phyloP scores from a whole-genome alignment of 2,329 filamentous ascomycete species.

The Cladophialophora psammophila region DNA sequence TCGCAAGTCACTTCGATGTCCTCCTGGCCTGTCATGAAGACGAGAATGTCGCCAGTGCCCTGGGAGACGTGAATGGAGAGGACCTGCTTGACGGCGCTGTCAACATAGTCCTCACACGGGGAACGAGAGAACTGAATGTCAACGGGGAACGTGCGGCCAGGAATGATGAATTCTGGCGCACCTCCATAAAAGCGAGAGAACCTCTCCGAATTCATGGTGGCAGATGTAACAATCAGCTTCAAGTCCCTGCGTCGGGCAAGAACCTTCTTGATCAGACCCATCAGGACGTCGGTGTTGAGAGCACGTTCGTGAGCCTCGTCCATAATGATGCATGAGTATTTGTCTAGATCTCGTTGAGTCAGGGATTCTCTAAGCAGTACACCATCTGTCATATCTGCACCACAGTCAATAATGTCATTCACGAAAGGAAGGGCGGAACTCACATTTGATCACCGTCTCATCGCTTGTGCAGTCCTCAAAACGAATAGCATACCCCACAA shows the following conservation, averaged over 20 bases:
- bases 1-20: slow-evolving; percentile 98
- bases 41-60: slow-evolving; percentile 88
- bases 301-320: slow-evolving; percentile 98
- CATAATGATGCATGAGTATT: slow-evolving; percentile 99
- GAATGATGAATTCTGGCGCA: slow-evolving; percentile 95
- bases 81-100: slow-evolving; percentile 94
- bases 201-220: slow-evolving; percentile 96
- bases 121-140: slow-evolving; percentile 95
- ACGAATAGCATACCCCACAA: slow-evolving; percentile 95
- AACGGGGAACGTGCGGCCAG: slow-evolving; percentile 94
- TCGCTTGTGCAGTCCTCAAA: slow-evolving; percentile 98
- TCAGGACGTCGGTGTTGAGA: slow-evolving; percentile 93
- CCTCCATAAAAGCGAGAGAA: slow-evolving; percentile 97
- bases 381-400: slow-evolving; percentile 89
- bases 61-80: slow-evolving; percentile 96
- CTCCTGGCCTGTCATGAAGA: slow-evolving; percentile 99
- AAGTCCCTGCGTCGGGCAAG: slow-evolving; percentile 85
- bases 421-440: slow-evolving; percentile 38
- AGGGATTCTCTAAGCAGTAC: slow-evolving; percentile 91
- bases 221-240: slow-evolving; percentile 96
- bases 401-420: slow-evolving; percentile 28
- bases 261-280: slow-evolving; percentile 98
- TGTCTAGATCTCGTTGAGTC: slow-evolving; percentile 89
- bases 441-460: slow-evolving; percentile 90
- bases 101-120: slow-evolving; percentile 96